Base-by-base conservation (phyloP, 306 rosid species). In the Hylodesmum podocarpum region DNA sequence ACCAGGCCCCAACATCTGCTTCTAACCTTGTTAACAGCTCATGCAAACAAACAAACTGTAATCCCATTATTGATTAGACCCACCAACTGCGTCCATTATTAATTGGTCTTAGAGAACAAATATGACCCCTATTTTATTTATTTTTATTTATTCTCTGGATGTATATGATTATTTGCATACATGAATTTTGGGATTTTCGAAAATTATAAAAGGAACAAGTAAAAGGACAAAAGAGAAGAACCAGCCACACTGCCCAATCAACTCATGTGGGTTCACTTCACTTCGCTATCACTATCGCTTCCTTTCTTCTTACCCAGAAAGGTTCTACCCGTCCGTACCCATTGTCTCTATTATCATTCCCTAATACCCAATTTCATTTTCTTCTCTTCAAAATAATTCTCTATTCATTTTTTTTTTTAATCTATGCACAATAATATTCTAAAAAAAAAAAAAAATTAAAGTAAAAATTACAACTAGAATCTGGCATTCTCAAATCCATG, bases 401-500 rank as follows among this genome's bases (percentile, higher is more conserved):
- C 78, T 76, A 78, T 75, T 53, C 2, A 77, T 81, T 73, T 24
- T 46, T 12, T 57, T 21, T 43, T 41, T 58, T 28, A 27, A 27
- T 75, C 74, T 89, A 71, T 81, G 57, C 84, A 88, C 85, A 87
- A 83, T 39, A 76, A 65, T 82, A 79, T 25, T 41, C 33, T 19
- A 22, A 0, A 2, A 37, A 49, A 73, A 66, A 1, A 0, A 27
- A 43, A 70, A 63, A 75, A 44, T 2, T 7, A 31, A 50, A 68
- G 25, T 13, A 13, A 40, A 41, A 41, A 70, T 63, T 34, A 29
- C 81, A 84, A 53, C 86, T 95, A 96, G 85, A 96, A 96, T 89
- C 99, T 91, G 69, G 99, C 99, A 58, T 92, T 91, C 76, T 96
- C 99, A 43, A 96, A 96, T 33, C 99, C 99, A 88, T 96, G 99